A percentile compares a stretch with the other conserved stretches of the same genome.
Evolutionary conservation across 352 stramenopile species (phyloP).

Genomic region (Phytopythium aichiense): DNA sequence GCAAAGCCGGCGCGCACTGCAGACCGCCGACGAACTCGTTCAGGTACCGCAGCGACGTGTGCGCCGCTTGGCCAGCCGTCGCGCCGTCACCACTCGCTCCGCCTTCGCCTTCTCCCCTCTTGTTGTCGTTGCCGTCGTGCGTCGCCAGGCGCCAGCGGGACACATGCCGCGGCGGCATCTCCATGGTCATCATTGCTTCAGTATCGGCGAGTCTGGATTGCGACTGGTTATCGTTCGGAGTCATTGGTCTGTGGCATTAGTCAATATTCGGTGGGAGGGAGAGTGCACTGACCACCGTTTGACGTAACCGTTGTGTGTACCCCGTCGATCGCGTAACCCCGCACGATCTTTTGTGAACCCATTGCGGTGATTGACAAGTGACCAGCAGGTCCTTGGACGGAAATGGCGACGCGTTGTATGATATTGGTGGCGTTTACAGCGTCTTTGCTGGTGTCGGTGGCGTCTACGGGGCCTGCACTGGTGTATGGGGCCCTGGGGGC

Average conservation of each 20-base stretch:
- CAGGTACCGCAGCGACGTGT: conserved; percentile 71
- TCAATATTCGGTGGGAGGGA: not conserved
- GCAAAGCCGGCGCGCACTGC: conserved; percentile 60
- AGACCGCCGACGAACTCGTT: conserved; percentile 83
- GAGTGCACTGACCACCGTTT: not conserved
- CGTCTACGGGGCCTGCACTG: not conserved
- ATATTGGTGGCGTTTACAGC: not conserved
- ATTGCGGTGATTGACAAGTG: not conserved
- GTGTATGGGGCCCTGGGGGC: not conserved
- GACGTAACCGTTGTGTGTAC: not conserved
- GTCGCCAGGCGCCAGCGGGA: conserved; percentile 29
- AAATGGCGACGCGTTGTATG: not conserved
- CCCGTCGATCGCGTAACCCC: not conserved
- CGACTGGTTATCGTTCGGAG: not conserved
- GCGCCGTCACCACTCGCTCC: not conserved
- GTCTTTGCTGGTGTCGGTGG: not conserved
- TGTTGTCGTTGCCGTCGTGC: not conserved
- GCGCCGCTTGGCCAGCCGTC: not conserved
- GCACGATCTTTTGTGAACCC: not conserved
- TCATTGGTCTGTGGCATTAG: not conserved
- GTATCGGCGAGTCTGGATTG: not conserved
- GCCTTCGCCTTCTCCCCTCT: not conserved
- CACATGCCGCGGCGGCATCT: conserved; percentile 18
- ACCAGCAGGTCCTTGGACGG: not conserved
- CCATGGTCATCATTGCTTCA: conserved; percentile 4